These are phyloP conservation scores for Cystobasidium slooffiae DNA, from an alignment of 1,284 basidiomycete species.

Conservation along the genomic window DNA sequence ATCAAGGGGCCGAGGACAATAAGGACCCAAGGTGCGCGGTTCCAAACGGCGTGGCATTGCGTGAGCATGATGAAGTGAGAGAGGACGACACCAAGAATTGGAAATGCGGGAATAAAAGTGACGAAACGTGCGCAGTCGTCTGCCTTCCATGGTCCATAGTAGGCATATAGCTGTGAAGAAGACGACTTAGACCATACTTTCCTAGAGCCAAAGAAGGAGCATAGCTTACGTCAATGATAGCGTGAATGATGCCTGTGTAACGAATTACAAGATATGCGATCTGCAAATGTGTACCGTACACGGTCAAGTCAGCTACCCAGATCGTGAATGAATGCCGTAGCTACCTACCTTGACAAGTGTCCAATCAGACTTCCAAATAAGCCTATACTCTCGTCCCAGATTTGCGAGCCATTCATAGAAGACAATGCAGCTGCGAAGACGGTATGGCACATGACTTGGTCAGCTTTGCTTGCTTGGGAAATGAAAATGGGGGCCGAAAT, in stretches of 20 bases:
- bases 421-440: slow-evolving; percentile 22
- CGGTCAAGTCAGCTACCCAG: neutral
- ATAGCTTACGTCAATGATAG: slow-evolving; percentile 27
- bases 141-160: slow-evolving; percentile 16
- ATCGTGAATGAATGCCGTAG: neutral
- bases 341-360: slow-evolving; percentile 28
- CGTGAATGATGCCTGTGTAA: slow-evolving; percentile 20
- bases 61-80: slow-evolving; percentile 35
- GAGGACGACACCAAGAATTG: slow-evolving; percentile 19
- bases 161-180: slow-evolving; percentile 24
- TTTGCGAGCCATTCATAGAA: slow-evolving; percentile 33
- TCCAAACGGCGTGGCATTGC: slow-evolving; percentile 41
- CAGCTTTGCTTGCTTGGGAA: too few species aligned
- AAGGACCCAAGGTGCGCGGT: slow-evolving; percentile 12
- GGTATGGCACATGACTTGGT: neutral
- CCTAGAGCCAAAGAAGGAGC: too few species aligned
- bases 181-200: too few species aligned
- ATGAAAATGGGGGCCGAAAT: neutral
- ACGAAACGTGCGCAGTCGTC: slow-evolving; percentile 21
- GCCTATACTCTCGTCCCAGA: slow-evolving; percentile 10
- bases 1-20: slow-evolving; percentile 20
- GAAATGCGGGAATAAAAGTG: slow-evolving; percentile 25
- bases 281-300: neutral
- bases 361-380: slow-evolving; percentile 34
- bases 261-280: slow-evolving; percentile 19